Evolutionary conservation across 495 filamentous ascomycete species (phyloP).

Genomic region (Talaromyces liani): DNA sequence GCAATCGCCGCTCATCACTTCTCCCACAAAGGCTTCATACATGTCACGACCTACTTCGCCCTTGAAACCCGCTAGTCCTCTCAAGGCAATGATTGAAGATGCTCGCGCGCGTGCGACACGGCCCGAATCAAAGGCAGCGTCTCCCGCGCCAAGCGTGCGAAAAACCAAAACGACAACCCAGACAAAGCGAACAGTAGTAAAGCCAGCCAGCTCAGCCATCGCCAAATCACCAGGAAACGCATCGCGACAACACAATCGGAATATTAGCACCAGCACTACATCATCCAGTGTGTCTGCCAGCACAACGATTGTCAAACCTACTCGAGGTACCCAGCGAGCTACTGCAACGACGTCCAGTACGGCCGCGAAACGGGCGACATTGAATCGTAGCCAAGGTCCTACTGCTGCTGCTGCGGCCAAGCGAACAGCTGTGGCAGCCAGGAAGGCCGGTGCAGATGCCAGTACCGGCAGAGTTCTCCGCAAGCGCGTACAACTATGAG

Average conservation of each 20-base stretch:
- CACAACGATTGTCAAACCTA: constrained; percentile 54
- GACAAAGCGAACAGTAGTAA: constrained; percentile 18
- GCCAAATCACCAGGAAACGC: constrained; percentile 29
- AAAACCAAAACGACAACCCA: constrained; percentile 21
- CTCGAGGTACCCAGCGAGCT: constrained; percentile 40
- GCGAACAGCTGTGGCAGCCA: constrained; percentile 21
- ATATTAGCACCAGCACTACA: constrained; percentile 26
- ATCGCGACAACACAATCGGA: constrained; percentile 38
- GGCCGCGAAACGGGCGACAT: constrained; percentile 35
- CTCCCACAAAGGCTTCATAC: constrained; percentile 38
- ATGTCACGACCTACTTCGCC: constrained; percentile 47
- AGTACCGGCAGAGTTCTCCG: constrained; percentile 38
- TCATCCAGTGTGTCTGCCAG: constrained; percentile 40
- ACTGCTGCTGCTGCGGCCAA: constrained; percentile 27
- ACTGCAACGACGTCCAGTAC: constrained; percentile 37
- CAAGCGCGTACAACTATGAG: constrained; percentile 32
- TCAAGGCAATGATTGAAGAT: constrained; percentile 31
- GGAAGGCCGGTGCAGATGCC: constrained; percentile 29
- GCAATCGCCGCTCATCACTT: constrained; percentile 45
- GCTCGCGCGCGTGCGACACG: constrained; percentile 22
- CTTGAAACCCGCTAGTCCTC: constrained; percentile 42
- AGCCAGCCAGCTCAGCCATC: constrained; percentile 21
- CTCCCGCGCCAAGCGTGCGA: constrained; percentile 13
- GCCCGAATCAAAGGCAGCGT: constrained; percentile 20
- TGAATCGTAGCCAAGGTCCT: constrained; percentile 24